Percentiles rank a stretch among this genome's conserved stretches.
phyloP scores from a whole-genome alignment of 2,329 filamentous ascomycete genomes.

The Phoma herbarum region DNA sequence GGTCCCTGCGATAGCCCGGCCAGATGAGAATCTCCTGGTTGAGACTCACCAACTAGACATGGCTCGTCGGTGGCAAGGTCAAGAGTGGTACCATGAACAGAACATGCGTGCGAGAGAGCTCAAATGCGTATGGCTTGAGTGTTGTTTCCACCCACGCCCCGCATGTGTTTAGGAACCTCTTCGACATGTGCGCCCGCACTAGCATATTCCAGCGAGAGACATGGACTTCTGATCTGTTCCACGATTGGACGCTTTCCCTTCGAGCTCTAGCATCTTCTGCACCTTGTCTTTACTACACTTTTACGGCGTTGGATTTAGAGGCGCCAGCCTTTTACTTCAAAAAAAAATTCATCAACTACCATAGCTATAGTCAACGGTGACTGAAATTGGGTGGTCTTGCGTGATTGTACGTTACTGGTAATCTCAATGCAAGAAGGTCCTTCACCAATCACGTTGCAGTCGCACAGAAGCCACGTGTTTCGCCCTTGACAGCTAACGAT shows the following conservation, averaged over 20 bases:
- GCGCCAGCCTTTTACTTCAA: not conserved
- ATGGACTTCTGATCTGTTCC: not conserved
- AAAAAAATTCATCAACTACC: conserved; percentile 10
- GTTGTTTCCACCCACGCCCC: not conserved
- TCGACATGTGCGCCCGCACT: not conserved
- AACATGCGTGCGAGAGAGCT: not conserved
- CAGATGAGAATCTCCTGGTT: not conserved
- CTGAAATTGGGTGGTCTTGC: conserved; percentile 1
- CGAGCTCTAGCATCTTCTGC: conserved; percentile 2
- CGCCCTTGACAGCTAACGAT: not conserved
- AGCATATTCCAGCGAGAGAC: not conserved
- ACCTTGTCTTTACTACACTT: conserved; percentile 8
- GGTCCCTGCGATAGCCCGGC: not conserved
- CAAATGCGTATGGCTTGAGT: not conserved
- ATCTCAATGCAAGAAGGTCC: conserved; percentile 7
- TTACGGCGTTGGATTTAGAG: not conserved
- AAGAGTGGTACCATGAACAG: not conserved
- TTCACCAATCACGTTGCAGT: not conserved
- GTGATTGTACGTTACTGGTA: conserved; percentile 16
- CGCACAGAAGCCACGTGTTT: not conserved
- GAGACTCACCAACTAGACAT: not conserved
- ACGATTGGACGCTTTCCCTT: not conserved
- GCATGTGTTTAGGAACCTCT: not conserved
- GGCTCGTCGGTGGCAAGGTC: not conserved
- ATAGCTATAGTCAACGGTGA: not conserved